A percentile compares a stretch with the other conserved stretches of the same genome.
Evolutionary conservation across 257 asterid genomes (phyloP).

Genomic region (Solanum boliviense): DNA sequence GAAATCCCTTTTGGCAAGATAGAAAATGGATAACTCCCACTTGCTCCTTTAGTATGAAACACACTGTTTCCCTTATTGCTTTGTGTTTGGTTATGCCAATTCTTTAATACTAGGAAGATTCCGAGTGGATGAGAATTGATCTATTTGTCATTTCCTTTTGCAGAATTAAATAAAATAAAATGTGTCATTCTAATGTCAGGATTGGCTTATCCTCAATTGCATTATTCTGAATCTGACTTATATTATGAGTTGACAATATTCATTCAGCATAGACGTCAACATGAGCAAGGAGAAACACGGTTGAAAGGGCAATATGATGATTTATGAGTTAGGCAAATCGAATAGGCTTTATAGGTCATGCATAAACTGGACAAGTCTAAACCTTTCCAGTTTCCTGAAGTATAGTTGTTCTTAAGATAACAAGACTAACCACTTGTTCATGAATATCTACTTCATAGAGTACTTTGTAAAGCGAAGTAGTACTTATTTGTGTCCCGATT

Average conservation of each 20-base stretch:
- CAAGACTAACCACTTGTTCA: neutral
- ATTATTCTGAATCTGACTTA: neutral
- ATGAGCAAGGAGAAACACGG: neutral
- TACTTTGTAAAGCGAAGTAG: neutral
- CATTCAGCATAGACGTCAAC: neutral
- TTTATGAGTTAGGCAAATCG: neutral
- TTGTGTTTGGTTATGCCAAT: neutral
- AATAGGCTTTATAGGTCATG: neutral
- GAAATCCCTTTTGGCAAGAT: neutral
- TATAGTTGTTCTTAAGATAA: neutral
- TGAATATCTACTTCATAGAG: neutral
- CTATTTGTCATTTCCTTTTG: neutral
- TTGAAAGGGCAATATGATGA: neutral
- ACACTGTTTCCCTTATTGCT: neutral
- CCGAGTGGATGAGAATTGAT: neutral
- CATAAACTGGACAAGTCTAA: neutral
- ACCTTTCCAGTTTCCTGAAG: neutral
- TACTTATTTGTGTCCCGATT: neutral
- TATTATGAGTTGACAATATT: neutral
- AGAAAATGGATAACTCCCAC: neutral
- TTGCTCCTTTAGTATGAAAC: neutral
- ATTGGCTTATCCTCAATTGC: neutral
- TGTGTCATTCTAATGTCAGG: neutral
- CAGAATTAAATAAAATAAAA: neutral
- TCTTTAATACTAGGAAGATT: neutral